Base-by-base conservation (phyloP, 73 alveolate genomes). In the Symbiodinium pilosum region DNA sequence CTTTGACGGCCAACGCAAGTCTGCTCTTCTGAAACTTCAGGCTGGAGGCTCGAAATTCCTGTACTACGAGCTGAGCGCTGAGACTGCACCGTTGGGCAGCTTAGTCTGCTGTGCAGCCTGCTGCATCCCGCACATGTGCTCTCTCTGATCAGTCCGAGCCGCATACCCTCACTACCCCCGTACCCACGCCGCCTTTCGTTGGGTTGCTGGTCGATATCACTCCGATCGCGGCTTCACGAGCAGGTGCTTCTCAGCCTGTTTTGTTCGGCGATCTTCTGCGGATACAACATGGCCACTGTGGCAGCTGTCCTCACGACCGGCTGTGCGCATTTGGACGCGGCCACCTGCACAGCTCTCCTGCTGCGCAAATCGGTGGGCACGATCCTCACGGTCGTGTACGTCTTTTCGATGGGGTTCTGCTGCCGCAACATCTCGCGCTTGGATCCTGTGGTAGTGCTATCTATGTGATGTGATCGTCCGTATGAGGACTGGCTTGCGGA, bases 141-240 rank as follows among this genome's bases (percentile, higher is more conserved):
- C 81, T 64, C 3, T n/a, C 34, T 64, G 81, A 34, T 38, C 18
- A 34, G 81, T 1, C 39, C 81, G 38, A 28, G 39, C 81, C 30
- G 12, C 18, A 28, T 26, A 28, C 41, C 38, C 12, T 64, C 81
- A 34, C 16, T 64, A 38, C 81, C 81, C 81, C 3, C 81, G 24
- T 64, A 64, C 39, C 81, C 81, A 28, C 81, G 81, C 38, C 81
- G 81, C 20, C 81, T 64, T 26, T 32, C 81, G 20, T 5, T 64
- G 41, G 81, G 81, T 14, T 64, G 81, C 34, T 64, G 81, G 81
- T 64, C 81, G 38, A 64, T 64, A 34, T 26, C 34, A n/a, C 81
- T 64, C 81, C 81, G 30, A 38, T 64, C 81, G 81, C 81, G 81
- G 81, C 81, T 64, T 32, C 81, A 64, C 81, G 81, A 64, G 81